A percentile compares a stretch with the other conserved stretches of the same genome.
These are phyloP conservation scores for Neoscytalidium dimidiatum DNA, from an alignment of 2,329 filamentous ascomycete genomes.

Conservation along the genomic window DNA sequence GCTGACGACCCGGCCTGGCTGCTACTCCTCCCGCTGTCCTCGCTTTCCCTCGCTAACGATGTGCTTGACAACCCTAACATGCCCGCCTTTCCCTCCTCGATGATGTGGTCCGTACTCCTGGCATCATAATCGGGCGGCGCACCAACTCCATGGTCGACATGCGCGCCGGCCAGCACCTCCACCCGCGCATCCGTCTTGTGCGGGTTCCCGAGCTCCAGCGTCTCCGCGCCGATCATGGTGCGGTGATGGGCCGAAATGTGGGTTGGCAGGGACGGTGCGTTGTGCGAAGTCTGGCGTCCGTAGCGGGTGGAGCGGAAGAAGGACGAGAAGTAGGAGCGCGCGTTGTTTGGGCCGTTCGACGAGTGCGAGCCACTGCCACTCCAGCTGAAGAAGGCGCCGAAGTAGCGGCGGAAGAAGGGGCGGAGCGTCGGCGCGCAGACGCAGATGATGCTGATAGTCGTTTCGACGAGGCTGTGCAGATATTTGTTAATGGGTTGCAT, in stretches of 20 bases:
- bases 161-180: not conserved
- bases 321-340: not conserved
- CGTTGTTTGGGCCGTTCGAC: not conserved
- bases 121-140: not conserved
- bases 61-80: not conserved
- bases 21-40: not conserved
- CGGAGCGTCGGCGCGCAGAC: conserved; percentile 8
- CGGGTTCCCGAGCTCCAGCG: not conserved
- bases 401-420: conserved; percentile 10
- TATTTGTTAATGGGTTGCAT: not conserved
- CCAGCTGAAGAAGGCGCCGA: conserved; percentile 10
- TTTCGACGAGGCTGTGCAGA: not conserved
- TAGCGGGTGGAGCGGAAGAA: not conserved
- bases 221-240: not conserved
- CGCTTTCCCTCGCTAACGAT: not conserved
- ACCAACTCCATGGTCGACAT: not conserved
- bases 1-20: not conserved
- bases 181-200: not conserved
- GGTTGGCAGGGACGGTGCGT: not conserved
- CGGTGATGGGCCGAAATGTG: not conserved
- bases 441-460: conserved; percentile 7
- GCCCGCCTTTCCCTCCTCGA: not conserved
- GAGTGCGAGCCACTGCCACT: not conserved
- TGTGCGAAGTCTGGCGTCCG: not conserved
- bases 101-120: not conserved